Conservation (phyloP, 78 protist species). For the Dictyostelium brefeldianum region DNA sequence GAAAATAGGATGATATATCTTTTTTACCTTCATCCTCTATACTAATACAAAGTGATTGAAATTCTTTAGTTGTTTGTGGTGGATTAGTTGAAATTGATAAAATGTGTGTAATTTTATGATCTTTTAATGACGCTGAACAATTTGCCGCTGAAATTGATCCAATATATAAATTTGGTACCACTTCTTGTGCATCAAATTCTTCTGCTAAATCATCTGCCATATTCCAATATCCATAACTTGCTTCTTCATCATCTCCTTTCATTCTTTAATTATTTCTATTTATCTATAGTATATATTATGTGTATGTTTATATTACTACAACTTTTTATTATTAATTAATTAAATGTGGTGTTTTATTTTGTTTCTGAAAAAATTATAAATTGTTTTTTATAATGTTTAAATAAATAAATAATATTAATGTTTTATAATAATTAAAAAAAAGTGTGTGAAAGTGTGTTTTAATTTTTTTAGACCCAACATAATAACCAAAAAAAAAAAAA, state of each 20-base stretch:
- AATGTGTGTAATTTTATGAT: slow-evolving; percentile 52
- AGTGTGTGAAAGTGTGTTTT: too few species aligned
- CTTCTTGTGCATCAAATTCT: slow-evolving; percentile 78
- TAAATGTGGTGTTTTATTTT: too few species aligned
- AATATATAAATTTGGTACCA: slow-evolving; percentile 50
- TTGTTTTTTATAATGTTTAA: too few species aligned
- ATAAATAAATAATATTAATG: too few species aligned
- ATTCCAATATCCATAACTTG: slow-evolving; percentile 49
- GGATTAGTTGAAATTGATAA: slow-evolving; percentile 72
- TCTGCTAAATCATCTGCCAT: slow-evolving; percentile 52
- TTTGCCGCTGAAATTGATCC: slow-evolving; percentile 63
- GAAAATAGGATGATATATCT: slow-evolving; percentile 29
- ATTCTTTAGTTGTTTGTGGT: slow-evolving; percentile 17
- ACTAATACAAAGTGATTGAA: slow-evolving; percentile 36
- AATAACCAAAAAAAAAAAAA: too few species aligned
- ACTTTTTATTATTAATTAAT: not conserved
- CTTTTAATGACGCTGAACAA: not conserved
- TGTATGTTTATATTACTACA: not conserved
- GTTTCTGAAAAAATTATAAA: too few species aligned
- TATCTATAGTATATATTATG: not conserved
- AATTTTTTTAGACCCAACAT: too few species aligned
- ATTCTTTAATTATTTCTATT: not conserved
- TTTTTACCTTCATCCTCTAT: slow-evolving; percentile 64
- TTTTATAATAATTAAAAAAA: too few species aligned
- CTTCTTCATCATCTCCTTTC: not conserved